A percentile compares a stretch with the other conserved stretches of the same genome.
These are phyloP conservation scores for Endoconidiophora laricicola DNA, from an alignment of 2,329 filamentous ascomycete species.

Conservation along the genomic window DNA sequence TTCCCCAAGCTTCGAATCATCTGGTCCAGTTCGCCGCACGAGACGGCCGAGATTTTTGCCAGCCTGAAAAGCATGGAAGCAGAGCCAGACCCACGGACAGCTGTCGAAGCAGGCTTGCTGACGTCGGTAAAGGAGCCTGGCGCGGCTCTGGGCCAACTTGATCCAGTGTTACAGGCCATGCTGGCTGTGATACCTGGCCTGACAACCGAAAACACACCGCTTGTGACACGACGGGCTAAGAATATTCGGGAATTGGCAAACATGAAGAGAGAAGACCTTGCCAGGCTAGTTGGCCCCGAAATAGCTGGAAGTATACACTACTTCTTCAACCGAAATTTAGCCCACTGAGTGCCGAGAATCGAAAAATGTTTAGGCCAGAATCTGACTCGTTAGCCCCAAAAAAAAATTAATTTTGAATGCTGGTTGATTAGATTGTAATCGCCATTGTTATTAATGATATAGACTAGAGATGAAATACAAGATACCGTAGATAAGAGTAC, in stretches of 20 bases:
- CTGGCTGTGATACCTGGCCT: constrained; percentile 63
- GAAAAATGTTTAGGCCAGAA: not conserved
- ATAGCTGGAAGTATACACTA: constrained; percentile 57
- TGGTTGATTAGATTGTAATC: not conserved
- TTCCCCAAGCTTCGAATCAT: constrained; percentile 84
- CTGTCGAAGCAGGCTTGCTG: constrained; percentile 68
- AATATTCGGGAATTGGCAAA: constrained; percentile 75
- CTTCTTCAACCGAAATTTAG: constrained; percentile 57
- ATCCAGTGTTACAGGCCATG: constrained; percentile 22
- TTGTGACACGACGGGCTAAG: constrained; percentile 53
- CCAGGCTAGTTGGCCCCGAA: constrained; percentile 59
- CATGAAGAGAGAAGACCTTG: constrained; percentile 58
- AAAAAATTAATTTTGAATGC: too few species aligned
- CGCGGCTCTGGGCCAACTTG: constrained; percentile 6
- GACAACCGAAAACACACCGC: constrained; percentile 59
- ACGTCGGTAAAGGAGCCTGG: constrained; percentile 22
- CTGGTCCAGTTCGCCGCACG: constrained; percentile 84
- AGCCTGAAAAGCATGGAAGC: constrained; percentile 76
- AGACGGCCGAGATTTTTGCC: constrained; percentile 94
- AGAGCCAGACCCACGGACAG: constrained; percentile 79
- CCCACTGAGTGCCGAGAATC: not conserved
- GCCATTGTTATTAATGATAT: not conserved
- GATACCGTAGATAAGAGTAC: not conserved
- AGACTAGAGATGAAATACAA: not conserved
- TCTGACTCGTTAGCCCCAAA: too few species aligned